Percentiles rank a stretch among this genome's conserved stretches.
phyloP scores from a whole-genome alignment of 164 flowering plant species.

The Paratinospora sagittata region DNA sequence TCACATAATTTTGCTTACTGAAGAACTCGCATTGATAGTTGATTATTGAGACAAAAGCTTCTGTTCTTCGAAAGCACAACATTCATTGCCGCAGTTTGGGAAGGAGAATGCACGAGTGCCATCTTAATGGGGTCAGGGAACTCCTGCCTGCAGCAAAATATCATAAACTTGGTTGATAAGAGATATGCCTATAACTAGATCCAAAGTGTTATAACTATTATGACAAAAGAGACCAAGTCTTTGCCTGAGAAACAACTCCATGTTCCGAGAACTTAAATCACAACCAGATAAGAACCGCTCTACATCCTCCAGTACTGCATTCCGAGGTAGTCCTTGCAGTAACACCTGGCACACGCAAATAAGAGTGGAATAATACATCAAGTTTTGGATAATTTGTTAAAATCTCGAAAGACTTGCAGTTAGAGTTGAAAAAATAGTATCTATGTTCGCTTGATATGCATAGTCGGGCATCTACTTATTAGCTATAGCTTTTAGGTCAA shows the following conservation, averaged over 20 bases:
- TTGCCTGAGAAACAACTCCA: conserved; percentile 38
- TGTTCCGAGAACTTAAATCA: conserved; percentile 34
- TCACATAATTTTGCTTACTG: conserved; percentile 28
- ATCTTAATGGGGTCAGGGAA: conserved; percentile 26
- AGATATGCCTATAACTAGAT: neutral
- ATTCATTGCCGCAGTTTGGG: conserved; percentile 52
- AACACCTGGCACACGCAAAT: conserved; percentile 37
- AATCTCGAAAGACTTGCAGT: neutral
- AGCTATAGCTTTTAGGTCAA: no score
- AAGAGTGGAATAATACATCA: neutral
- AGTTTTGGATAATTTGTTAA: neutral
- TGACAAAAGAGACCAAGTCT: conserved; percentile 3
- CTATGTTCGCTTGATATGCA: no score
- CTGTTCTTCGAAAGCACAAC: conserved; percentile 52
- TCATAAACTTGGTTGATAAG: neutral
- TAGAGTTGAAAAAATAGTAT: neutral
- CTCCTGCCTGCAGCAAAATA: conserved; percentile 30
- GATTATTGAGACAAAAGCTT: conserved; percentile 54
- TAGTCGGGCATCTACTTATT: no score
- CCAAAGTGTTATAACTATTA: neutral
- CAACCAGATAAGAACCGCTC: conserved; percentile 69
- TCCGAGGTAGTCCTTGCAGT: conserved; percentile 57
- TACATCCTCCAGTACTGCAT: conserved; percentile 47
- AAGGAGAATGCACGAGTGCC: conserved; percentile 51
- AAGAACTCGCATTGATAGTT: conserved; percentile 50